A percentile compares a stretch with the other conserved stretches of the same genome.
Conservation (phyloP, 345 rosid species). For the Populus pruinosa region DNA sequence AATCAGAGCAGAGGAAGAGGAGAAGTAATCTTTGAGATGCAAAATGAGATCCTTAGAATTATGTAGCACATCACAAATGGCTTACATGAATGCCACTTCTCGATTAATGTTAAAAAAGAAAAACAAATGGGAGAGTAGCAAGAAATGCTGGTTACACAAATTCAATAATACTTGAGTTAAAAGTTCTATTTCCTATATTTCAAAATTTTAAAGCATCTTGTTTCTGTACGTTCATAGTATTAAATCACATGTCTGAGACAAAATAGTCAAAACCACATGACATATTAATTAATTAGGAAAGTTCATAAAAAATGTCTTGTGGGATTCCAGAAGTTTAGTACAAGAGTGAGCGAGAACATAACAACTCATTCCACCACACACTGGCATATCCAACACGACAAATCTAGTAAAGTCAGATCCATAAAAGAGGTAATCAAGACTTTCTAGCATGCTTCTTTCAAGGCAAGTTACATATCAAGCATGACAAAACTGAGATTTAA, state of each 20-base stretch:
- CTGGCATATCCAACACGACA: constrained; percentile 1
- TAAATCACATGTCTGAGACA: background rate
- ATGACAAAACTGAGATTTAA: background rate
- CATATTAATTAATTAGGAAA: background rate
- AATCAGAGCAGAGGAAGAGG: background rate
- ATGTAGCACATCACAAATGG: background rate
- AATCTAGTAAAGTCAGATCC: constrained; percentile 10
- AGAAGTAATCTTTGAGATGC: background rate
- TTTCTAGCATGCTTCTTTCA: background rate
- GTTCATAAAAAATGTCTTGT: background rate
- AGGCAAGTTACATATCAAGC: background rate
- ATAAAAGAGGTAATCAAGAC: constrained; percentile 4
- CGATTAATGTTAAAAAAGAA: background rate
- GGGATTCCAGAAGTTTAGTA: background rate
- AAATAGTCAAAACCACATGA: background rate
- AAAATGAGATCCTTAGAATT: background rate
- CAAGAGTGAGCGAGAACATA: background rate
- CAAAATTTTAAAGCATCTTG: background rate
- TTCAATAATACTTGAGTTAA: background rate
- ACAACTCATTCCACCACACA: background rate
- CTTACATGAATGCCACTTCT: background rate
- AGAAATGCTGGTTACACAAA: background rate
- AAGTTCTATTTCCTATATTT: background rate
- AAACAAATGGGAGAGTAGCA: background rate
- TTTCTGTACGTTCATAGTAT: background rate